Evolutionary conservation across 129 eudicot genomes (phyloP), one percentile per base, ranked within the genome.

Genomic region (sunflower (Helianthus annuus)): DNA sequence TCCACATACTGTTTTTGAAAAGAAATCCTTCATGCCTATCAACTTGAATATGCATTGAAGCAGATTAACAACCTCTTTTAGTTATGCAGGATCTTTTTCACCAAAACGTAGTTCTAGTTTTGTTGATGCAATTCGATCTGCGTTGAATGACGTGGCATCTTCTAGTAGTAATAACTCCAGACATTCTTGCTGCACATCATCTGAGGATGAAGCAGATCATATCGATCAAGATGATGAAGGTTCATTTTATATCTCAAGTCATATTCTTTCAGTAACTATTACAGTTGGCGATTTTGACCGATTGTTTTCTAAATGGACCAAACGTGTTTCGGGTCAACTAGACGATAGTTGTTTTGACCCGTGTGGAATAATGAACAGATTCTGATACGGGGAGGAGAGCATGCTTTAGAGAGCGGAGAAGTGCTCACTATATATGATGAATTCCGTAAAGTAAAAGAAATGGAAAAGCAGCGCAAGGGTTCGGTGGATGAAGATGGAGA

Each of bases 131-230:
- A 82, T 84, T 27, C 84, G 92, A 44, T 84, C 80, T 39, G 96
- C 98, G 17, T 80, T 89, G 81, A 79, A 86, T 77, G 93, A 85
- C 69, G 90, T 88, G 68, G 95, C 85, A 61, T 82, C 79, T 55
- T 66, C 79, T 48, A 75, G 79, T 45, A 82, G 72, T 52, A 82
- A 72, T 60, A 74, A 69, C 62, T 52, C 74, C 11, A 79, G 60
- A 27, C 48, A 49, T 46, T 76, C 89, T 63, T 88, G 93, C 56
- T 91, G 96, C 96, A 86, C 97, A 46, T 82, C 97, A 15, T 91
- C 96, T 16, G 97, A 91, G 64, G 97, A 91, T 62, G 97, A 91
- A 68, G 90, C 79, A 42, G 97, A 88, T 34, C 72, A 78, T 29
- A 91, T 91, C 91, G 93, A 87, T 61, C 86, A 88, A 61, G 96